Conservation (phyloP, 2,329 filamentous ascomycete genomes). For the Aplosporella prunicola region DNA sequence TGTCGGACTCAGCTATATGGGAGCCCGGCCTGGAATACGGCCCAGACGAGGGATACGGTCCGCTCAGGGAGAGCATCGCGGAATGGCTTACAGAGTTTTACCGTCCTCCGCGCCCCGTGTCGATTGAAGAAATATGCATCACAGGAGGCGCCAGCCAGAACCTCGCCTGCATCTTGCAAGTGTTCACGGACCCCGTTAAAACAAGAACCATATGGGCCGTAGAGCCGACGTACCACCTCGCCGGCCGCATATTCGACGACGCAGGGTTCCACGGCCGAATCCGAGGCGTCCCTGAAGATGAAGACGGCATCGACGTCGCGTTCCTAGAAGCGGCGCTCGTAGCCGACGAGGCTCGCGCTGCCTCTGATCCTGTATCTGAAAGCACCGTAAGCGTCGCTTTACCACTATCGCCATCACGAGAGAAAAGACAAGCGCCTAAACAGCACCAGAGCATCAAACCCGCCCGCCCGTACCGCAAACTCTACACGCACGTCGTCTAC, state of each 20-base stretch:
- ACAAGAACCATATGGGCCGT: conserved; percentile 73
- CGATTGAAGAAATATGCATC: conserved; percentile 34
- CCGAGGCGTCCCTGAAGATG: conserved; percentile 64
- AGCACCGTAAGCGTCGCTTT: conserved; percentile 50
- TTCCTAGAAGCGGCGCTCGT: conserved; percentile 49
- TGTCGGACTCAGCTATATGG: conserved; percentile 50
- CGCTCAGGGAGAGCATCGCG: conserved; percentile 58
- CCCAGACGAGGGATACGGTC: conserved; percentile 62
- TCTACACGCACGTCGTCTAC: conserved; percentile 83
- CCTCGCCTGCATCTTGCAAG: conserved; percentile 64
- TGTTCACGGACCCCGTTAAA: conserved; percentile 68
- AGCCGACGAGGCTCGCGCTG: conserved; percentile 41
- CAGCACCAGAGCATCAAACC: conserved; percentile 20
- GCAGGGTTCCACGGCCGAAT: conserved; percentile 60
- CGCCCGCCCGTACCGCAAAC: conserved; percentile 43
- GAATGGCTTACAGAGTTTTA: conserved; percentile 61
- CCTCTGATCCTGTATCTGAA: conserved; percentile 50
- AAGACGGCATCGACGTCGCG: conserved; percentile 63
- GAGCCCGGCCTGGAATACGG: conserved; percentile 65
- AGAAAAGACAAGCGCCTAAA: conserved; percentile 34
- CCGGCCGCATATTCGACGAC: conserved; percentile 74
- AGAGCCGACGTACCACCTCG: conserved; percentile 72
- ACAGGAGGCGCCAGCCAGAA: conserved; percentile 80
- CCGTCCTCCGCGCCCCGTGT: conserved; percentile 6
- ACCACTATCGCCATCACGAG: no score